phyloP scores from a whole-genome alignment of 768 basidiomycete genomes.

The Tulasnella sp. region DNA sequence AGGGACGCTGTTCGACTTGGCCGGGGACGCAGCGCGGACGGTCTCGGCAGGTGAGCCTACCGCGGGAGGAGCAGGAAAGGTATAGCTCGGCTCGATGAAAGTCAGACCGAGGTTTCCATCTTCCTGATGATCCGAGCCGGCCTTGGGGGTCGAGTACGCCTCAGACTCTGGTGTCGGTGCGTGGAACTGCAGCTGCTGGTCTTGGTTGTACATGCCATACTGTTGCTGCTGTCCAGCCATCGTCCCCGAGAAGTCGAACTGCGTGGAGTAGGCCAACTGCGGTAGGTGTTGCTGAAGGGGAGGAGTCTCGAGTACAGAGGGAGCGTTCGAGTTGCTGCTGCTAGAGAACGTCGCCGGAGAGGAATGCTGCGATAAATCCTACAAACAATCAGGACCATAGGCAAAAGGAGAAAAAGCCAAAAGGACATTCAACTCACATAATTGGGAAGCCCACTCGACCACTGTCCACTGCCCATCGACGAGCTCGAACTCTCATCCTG shows the following conservation, averaged over 20 bases:
- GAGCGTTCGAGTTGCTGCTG: neutral
- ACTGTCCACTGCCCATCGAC: neutral
- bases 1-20: no score
- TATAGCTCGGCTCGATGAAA: slow-evolving; percentile 11
- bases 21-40: no score
- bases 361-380: slow-evolving; percentile 8
- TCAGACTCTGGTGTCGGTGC: neutral
- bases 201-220: neutral
- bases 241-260: slow-evolving; percentile 2
- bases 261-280: slow-evolving; percentile 4
- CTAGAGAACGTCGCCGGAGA: slow-evolving; percentile 12
- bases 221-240: slow-evolving; percentile 1
- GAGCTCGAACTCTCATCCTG: neutral
- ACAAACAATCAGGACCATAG: neutral
- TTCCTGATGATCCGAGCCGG: neutral
- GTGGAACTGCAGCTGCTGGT: neutral
- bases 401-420: neutral
- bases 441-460: slow-evolving; percentile 1
- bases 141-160: neutral
- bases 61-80: slow-evolving; percentile 7
- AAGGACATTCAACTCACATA: neutral
- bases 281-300: slow-evolving; percentile 2
- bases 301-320: slow-evolving; percentile 12
- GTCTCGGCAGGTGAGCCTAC: neutral
- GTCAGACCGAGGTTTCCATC: slow-evolving; percentile 7